phyloP scores from a whole-genome alignment of 1,284 basidiomycete genomes.

The Malassezia pachydermatis region DNA sequence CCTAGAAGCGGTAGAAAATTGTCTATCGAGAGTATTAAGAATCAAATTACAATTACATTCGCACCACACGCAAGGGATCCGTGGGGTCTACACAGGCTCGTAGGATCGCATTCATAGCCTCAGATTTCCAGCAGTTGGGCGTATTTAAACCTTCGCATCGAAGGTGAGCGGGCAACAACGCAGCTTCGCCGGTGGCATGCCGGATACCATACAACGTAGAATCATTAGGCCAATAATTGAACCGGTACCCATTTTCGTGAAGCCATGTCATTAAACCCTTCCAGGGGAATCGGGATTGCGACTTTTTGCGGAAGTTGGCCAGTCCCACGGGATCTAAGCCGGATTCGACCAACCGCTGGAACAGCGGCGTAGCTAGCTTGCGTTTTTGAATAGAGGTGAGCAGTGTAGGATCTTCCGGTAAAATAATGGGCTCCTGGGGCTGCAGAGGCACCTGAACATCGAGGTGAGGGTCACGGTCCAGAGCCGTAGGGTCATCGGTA shows the following conservation, averaged over 20 bases:
- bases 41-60: conserved; percentile 11
- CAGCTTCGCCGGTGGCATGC: conserved; percentile 14
- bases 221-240: conserved; percentile 19
- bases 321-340: conserved; percentile 15
- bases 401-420: conserved; percentile 19
- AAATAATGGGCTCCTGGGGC: conserved; percentile 17
- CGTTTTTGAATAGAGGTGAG: conserved; percentile 19
- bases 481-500: conserved; percentile 9
- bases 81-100: conserved; percentile 17
- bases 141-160: conserved; percentile 18
- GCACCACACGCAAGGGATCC: conserved; percentile 17
- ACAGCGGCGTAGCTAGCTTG: conserved; percentile 17
- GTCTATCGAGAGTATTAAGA: no score
- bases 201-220: conserved; percentile 17
- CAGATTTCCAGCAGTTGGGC: conserved; percentile 19
- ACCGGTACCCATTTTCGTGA: conserved; percentile 17
- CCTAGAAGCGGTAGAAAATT: neutral
- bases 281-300: conserved; percentile 18
- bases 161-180: conserved; percentile 14
- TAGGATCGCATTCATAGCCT: conserved; percentile 19
- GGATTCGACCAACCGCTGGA: conserved; percentile 18
- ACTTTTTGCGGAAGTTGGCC: conserved; percentile 19
- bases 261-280: conserved; percentile 19
- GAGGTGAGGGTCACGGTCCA: conserved; percentile 15
- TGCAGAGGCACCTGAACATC: conserved; percentile 17